A percentile compares a stretch with the other conserved stretches of the same genome.
Conservation (phyloP, 257 asterid genomes). For the Mentha longifolia region DNA sequence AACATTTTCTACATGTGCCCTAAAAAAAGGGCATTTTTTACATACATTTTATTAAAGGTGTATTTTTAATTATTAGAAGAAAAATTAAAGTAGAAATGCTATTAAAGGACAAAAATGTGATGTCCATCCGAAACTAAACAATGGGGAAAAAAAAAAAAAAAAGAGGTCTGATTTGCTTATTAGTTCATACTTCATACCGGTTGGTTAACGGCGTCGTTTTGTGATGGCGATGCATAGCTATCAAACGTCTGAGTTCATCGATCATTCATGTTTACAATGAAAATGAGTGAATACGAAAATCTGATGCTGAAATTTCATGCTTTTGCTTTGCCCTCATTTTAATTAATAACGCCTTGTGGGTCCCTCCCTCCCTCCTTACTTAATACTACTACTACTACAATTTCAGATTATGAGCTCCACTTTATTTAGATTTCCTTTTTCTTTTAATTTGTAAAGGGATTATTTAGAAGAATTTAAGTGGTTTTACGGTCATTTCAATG, state of each 20-base stretch:
- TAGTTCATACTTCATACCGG: no score
- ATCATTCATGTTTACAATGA: no score
- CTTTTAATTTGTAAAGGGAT: no score
- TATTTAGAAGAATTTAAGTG: no score
- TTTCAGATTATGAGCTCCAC: not conserved
- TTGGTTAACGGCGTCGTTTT: conserved; percentile 20
- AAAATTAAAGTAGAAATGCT: not conserved
- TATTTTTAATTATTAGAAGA: no score
- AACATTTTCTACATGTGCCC: no score
- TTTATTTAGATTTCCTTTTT: no score
- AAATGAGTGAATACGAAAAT: not conserved
- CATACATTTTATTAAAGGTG: no score
- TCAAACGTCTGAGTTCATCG: not conserved
- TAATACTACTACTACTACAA: no score
- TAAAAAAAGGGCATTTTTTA: no score
- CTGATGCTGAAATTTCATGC: not conserved
- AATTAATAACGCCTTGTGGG: conserved; percentile 14
- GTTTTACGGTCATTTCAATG: no score
- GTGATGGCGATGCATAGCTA: not conserved
- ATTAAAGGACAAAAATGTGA: not conserved
- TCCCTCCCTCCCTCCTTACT: no score
- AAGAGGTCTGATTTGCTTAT: not conserved
- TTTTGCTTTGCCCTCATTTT: not conserved
- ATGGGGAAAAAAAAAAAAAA: not conserved
- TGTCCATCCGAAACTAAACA: not conserved